phyloP scores from a whole-genome alignment of 192 early-diverging fungal genomes.

The Backusella tuberculispora region DNA sequence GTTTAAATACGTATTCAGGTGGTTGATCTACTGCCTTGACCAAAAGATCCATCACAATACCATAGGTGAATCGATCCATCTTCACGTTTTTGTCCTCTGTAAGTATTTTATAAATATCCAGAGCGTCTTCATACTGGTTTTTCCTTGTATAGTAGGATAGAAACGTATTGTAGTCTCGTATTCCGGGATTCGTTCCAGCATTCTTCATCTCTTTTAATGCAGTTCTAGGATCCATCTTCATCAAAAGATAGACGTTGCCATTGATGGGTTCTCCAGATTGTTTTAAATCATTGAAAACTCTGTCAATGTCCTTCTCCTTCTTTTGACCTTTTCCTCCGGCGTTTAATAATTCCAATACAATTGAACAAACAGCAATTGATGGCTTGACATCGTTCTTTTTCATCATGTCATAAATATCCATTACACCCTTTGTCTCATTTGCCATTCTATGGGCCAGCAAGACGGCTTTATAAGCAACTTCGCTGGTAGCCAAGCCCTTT shows the following conservation, averaged over 20 bases:
- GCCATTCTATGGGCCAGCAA: constrained; percentile 16
- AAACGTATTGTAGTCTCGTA: constrained; percentile 43
- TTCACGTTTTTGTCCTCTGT: constrained; percentile 4
- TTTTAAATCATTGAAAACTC: constrained; percentile 13
- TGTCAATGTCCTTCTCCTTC: background rate
- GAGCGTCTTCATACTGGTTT: constrained; percentile 37
- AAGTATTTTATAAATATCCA: constrained; percentile 36
- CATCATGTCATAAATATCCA: constrained; percentile 37
- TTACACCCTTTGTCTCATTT: background rate
- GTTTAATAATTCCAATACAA: constrained; percentile 17
- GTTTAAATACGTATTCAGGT: constrained; percentile 22
- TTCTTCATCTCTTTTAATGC: constrained; percentile 25
- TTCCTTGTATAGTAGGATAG: constrained; percentile 22
- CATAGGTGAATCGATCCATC: constrained; percentile 41
- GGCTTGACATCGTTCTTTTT: background rate
- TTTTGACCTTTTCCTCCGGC: background rate
- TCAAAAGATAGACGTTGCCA: constrained; percentile 15
- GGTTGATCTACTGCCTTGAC: constrained; percentile 30
- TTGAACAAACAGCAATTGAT: background rate
- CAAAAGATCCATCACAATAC: constrained; percentile 40
- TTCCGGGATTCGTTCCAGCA: background rate
- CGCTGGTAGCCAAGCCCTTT: background rate
- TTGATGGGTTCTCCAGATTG: background rate
- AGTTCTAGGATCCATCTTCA: constrained; percentile 19
- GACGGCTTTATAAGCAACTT: constrained; percentile 35